These are phyloP conservation scores for Pseudovirgaria hyperparasitica DNA, from an alignment of 2,329 filamentous ascomycete species.

Conservation along the genomic window DNA sequence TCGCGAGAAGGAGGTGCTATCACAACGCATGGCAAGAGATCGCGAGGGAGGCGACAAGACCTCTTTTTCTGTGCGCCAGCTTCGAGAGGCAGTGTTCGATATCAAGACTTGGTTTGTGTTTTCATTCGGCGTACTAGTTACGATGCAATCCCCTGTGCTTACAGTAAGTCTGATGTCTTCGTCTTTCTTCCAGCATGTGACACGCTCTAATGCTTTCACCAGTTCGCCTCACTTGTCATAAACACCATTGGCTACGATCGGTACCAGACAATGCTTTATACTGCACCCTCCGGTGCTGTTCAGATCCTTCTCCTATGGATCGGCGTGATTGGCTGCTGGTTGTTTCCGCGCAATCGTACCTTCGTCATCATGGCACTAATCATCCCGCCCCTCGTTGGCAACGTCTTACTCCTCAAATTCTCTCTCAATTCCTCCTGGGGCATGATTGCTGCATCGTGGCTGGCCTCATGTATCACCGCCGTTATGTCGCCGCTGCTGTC, in stretches of 20 bases:
- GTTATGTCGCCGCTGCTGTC: constrained; percentile 29
- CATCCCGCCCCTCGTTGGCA: constrained; percentile 32
- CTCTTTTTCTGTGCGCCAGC: constrained; percentile 30
- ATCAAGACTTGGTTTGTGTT: constrained; percentile 34
- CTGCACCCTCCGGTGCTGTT: constrained; percentile 35
- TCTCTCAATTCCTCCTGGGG: constrained; percentile 31
- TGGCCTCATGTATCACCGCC: constrained; percentile 32
- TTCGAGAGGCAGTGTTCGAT: constrained; percentile 33
- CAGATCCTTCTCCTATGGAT: constrained; percentile 36
- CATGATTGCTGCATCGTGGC: constrained; percentile 36
- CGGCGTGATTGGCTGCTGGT: constrained; percentile 24
- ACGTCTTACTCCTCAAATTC: constrained; percentile 31
- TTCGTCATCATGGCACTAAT: constrained; percentile 28
- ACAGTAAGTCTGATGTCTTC: no score
- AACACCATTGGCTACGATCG: constrained; percentile 32
- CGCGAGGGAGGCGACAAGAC: constrained; percentile 31
- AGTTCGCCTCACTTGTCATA: constrained; percentile 39
- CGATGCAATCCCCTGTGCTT: constrained; percentile 34
- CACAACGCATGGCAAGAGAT: constrained; percentile 23
- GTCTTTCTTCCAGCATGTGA: no score
- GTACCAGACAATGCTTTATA: constrained; percentile 35
- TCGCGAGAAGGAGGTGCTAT: constrained; percentile 30
- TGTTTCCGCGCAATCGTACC: constrained; percentile 28
- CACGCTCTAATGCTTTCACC: constrained; percentile 16
- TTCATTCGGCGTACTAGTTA: constrained; percentile 34